These are phyloP conservation scores for Malus sylvestris DNA, from an alignment of 306 rosid genomes.

Conservation along the genomic window DNA sequence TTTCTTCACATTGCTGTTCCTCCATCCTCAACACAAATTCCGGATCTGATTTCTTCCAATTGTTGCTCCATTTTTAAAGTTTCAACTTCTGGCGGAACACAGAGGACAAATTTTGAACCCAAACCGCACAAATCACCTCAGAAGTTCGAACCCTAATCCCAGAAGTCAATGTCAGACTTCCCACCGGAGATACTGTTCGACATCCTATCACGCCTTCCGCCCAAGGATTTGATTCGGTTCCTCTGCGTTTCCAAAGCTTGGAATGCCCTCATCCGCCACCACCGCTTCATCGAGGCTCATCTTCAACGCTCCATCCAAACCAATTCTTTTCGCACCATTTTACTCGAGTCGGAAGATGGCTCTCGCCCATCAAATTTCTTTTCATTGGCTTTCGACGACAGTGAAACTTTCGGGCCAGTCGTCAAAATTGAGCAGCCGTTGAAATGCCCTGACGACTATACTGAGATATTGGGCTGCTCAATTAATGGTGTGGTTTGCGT, in stretches of 20 bases:
- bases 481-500: not conserved
- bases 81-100: too few relatives aligned
- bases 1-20: too few relatives aligned
- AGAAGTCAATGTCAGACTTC: not conserved
- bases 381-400: not conserved
- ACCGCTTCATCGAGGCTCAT: not conserved
- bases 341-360: not conserved
- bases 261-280: not conserved
- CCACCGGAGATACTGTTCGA: not conserved
- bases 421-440: not conserved
- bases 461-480: not conserved
- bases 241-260: not conserved
- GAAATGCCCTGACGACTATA: not conserved
- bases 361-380: too few relatives aligned
- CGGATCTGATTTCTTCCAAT: too few relatives aligned
- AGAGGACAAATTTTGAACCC: too few relatives aligned
- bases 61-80: too few relatives aligned
- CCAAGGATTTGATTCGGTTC: not conserved
- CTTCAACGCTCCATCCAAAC: not conserved
- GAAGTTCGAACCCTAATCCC: too few relatives aligned
- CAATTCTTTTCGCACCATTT: not conserved
- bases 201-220: not conserved
- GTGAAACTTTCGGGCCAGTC: not conserved
- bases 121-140: too few relatives aligned
- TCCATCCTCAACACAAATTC: too few relatives aligned